Evolutionary conservation across 108 stramenopile genomes (phyloP).

Genomic region (Epithemia pelagica): DNA sequence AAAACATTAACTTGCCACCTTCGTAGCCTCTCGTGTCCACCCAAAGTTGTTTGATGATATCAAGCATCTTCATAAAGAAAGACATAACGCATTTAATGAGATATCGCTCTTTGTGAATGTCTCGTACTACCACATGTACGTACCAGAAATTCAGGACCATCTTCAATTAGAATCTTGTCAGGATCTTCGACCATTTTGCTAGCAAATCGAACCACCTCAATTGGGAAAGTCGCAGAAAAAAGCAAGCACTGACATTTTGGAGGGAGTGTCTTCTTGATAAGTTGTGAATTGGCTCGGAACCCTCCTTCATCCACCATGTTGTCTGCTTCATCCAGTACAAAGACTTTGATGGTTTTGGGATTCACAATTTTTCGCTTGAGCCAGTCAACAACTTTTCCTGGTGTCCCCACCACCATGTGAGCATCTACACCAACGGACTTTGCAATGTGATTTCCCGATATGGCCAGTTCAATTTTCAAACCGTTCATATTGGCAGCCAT

Average conservation of each 20-base stretch:
- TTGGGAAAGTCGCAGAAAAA: slow-evolving; percentile 94
- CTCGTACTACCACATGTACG: too few relatives aligned
- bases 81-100: not conserved
- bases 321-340: slow-evolving; percentile 96
- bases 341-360: slow-evolving; percentile 70
- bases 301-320: slow-evolving; percentile 85
- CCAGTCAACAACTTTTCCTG: slow-evolving; percentile 90
- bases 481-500: slow-evolving; percentile 88
- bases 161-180: slow-evolving; percentile 87
- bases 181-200: slow-evolving; percentile 76
- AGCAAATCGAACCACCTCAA: slow-evolving; percentile 85
- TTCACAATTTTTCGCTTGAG: slow-evolving; percentile 64
- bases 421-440: slow-evolving; percentile 63
- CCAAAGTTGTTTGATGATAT: slow-evolving; percentile 95
- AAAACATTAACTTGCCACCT: slow-evolving; percentile 81
- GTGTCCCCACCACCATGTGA: slow-evolving; percentile 93
- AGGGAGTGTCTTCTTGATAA: slow-evolving; percentile 79
- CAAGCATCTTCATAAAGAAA: slow-evolving; percentile 57
- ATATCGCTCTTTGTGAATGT: too few relatives aligned
- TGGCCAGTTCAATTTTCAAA: slow-evolving; percentile 71
- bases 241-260: slow-evolving; percentile 82
- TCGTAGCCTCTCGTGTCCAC: slow-evolving; percentile 77
- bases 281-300: slow-evolving; percentile 81
- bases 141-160: slow-evolving; percentile 82
- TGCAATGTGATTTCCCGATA: slow-evolving; percentile 69